phyloP scores from a whole-genome alignment of 164 flowering plant genomes.

The Magnolia changhungtana region DNA sequence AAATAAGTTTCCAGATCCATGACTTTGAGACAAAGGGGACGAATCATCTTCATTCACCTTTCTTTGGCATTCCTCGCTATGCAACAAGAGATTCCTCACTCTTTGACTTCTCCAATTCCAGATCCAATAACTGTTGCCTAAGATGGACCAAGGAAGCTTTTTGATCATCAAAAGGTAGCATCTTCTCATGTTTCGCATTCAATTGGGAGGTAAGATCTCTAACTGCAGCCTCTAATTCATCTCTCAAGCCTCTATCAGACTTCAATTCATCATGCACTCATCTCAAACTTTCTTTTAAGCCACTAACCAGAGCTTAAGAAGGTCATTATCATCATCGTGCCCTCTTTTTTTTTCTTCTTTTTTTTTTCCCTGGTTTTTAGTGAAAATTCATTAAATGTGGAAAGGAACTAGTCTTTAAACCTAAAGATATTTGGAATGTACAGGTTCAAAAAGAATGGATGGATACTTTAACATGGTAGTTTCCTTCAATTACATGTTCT shows the following conservation, averaged over 20 bases:
- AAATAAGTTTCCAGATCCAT: conserved; percentile 42
- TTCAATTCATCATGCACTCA: conserved; percentile 33
- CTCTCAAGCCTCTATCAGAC: conserved; percentile 42
- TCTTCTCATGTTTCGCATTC: conserved; percentile 37
- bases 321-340: no score
- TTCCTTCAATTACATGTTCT: no score
- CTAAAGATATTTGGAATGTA: no score
- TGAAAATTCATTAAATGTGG: no score
- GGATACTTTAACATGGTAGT: no score
- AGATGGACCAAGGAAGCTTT: conserved; percentile 40
- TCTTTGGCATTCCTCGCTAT: conserved; percentile 27
- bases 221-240: conserved; percentile 39
- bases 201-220: conserved; percentile 44
- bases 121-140: conserved; percentile 41
- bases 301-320: no score
- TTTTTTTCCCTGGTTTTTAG: no score
- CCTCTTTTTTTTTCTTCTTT: no score
- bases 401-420: no score
- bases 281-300: no score
- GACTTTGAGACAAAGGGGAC: conserved; percentile 18
- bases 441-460: no score
- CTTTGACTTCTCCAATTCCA: conserved; percentile 51
- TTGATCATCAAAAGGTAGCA: conserved; percentile 32
- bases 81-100: conserved; percentile 26
- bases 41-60: conserved; percentile 32